Base-by-base conservation (phyloP, 106 monocot species). In the Dioscorea alata region DNA sequence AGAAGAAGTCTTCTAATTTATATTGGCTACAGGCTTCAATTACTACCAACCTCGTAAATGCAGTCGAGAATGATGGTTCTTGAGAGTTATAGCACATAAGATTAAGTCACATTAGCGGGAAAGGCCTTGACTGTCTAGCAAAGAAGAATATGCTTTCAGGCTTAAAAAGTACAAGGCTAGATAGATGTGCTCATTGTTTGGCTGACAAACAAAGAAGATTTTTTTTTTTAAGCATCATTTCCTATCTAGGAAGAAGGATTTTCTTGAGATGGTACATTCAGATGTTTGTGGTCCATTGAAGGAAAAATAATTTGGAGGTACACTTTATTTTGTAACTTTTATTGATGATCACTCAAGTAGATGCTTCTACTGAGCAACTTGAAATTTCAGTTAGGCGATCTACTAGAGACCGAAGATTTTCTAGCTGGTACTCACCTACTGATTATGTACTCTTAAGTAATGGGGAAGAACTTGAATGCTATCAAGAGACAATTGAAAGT, bases 201-300 rank as follows among this genome's bases (percentile, higher is more conserved):
- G 17, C 59, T 18, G 20, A 8, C 0, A 59, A 59, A 20, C 59
- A 51, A 17, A 51, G 17, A 13, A 51, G 59, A 59, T 2, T 59
- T 58, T 8, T n/a, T n/a, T 8, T 59, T 59, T 59, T 20, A 19
- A 22, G 9, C 16, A 20, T 9, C 9, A 8, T 59, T 20, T 8
- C 12, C 9, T 8, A 14, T 59, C 59, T 59, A 59, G 59, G 12
- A 59, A 59, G 21, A 22, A 9, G 6, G 21, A 59, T 59, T 9
- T 22, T 18, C 21, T 69, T 2, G 54, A 32, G 6, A 19, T 69
- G 19, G 57, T 57, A 18, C 69, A 69, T 57, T 69, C 56, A 57
- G 25, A 69, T 57, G 69, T 69, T 57, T 57, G 69, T 54, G 69
- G 69, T 6, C 69, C 56, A 33, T 33, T 53, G 50, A 35, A 69